Percentiles rank a stretch among this genome's conserved stretches.
Conservation (phyloP, 345 rosid species). For the Xanthoceras sorbifolium region DNA sequence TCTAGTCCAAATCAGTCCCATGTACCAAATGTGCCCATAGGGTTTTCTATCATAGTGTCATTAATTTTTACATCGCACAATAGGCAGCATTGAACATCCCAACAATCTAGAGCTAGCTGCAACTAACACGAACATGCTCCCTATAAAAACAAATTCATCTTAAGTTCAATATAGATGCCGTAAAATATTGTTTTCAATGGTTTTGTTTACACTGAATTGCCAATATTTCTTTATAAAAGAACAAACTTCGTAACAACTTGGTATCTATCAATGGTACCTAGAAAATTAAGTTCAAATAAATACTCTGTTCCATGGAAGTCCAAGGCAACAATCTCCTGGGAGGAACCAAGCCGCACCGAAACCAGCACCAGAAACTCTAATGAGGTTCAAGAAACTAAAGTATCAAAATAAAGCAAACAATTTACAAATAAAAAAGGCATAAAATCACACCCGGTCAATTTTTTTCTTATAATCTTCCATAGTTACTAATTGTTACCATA, state of each 20-base stretch:
- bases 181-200: neutral
- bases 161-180: neutral
- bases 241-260: too few relatives aligned
- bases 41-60: too few relatives aligned
- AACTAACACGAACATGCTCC: neutral
- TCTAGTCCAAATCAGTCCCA: too few relatives aligned
- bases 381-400: neutral
- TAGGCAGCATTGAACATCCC: neutral
- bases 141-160: too few relatives aligned
- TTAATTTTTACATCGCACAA: too few relatives aligned
- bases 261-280: constrained; percentile 33
- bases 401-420: neutral
- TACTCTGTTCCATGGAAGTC: constrained; percentile 87
- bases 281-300: constrained; percentile 44
- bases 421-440: neutral
- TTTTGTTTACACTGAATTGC: neutral
- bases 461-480: constrained; percentile 72
- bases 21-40: too few relatives aligned
- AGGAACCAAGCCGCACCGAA: constrained; percentile 81
- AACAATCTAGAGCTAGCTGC: neutral
- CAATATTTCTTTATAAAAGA: neutral
- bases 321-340: constrained; percentile 81
- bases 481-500: too few relatives aligned
- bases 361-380: neutral
- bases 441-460: constrained; percentile 63